Percentiles rank a stretch among this genome's conserved stretches.
These are phyloP conservation scores for Microsporum ferrugineum DNA, from an alignment of 2,329 filamentous ascomycete species.

Conservation along the genomic window DNA sequence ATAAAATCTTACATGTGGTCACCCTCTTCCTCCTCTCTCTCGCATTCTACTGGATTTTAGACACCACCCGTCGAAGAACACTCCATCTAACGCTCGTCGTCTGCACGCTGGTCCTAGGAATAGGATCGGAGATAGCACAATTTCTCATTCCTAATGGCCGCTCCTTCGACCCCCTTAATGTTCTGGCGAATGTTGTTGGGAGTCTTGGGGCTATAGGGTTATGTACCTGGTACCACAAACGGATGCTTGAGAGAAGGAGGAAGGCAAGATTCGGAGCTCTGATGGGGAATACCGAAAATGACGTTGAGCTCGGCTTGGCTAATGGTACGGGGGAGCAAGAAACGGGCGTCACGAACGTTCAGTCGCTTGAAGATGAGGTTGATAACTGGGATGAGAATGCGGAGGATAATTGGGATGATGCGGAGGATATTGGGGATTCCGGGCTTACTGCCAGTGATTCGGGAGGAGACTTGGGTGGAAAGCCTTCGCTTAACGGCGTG, in stretches of 20 bases:
- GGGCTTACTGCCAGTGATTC: neutral
- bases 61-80: conserved; percentile 74
- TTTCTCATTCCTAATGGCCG: conserved; percentile 60
- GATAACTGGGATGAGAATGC: conserved; percentile 91
- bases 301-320: conserved; percentile 12
- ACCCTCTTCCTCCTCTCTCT: conserved; percentile 82
- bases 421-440: conserved; percentile 32
- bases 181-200: conserved; percentile 76
- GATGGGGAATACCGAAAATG: conserved; percentile 39
- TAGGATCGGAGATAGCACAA: conserved; percentile 49
- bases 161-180: conserved; percentile 67
- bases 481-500: neutral
- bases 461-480: conserved; percentile 3
- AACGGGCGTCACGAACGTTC: conserved; percentile 45
- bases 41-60: conserved; percentile 91
- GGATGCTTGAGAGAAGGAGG: conserved; percentile 83
- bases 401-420: conserved; percentile 54
- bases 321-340: conserved; percentile 43
- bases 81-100: conserved; percentile 71
- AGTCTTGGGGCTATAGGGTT: conserved; percentile 59
- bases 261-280: conserved; percentile 59
- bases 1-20: conserved; percentile 77
- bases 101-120: conserved; percentile 53
- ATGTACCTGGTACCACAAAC: conserved; percentile 85
- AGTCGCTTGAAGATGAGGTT: conserved; percentile 63